These are phyloP conservation scores for Musa beccarii DNA, from an alignment of 176 grass and related monocot genomes.

Conservation along the genomic window DNA sequence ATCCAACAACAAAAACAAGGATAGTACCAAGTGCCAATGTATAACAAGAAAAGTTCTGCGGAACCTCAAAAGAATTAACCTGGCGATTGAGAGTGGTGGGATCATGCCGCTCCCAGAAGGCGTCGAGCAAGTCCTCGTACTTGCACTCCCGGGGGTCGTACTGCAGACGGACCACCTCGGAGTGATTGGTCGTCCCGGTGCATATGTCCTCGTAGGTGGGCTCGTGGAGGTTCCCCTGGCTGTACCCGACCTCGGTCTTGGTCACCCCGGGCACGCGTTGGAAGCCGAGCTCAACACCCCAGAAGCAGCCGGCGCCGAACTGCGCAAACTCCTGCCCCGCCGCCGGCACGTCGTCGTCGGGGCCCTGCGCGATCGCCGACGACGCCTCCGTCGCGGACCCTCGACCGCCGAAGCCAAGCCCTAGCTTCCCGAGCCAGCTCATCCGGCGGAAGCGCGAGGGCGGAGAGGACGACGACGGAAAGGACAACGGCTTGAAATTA, in stretches of 20 bases:
- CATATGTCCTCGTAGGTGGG: slow-evolving; percentile 93
- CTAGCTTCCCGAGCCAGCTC: slow-evolving; percentile 97
- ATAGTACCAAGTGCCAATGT: neutral
- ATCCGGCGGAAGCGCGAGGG: slow-evolving; percentile 30
- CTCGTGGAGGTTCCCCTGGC: slow-evolving; percentile 76
- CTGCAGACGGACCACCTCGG: slow-evolving; percentile 89
- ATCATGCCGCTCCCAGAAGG: slow-evolving; percentile 75
- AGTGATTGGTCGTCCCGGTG: slow-evolving; percentile 66
- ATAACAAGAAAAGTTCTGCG: neutral
- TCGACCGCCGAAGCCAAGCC: slow-evolving; percentile 56
- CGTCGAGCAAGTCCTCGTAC: slow-evolving; percentile 70
- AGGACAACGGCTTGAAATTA: neutral
- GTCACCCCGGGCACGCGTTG: slow-evolving; percentile 83
- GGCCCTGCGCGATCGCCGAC: slow-evolving; percentile 70
- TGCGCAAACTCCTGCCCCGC: slow-evolving; percentile 77
- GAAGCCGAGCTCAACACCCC: slow-evolving; percentile 91
- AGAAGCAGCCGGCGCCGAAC: slow-evolving; percentile 94
- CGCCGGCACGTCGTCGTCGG: slow-evolving; percentile 73
- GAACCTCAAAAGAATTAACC: slow-evolving; percentile 24
- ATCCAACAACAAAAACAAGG: neutral
- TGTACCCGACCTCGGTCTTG: slow-evolving; percentile 86
- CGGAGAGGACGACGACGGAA: slow-evolving; percentile 8
- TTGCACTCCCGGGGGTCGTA: slow-evolving; percentile 69
- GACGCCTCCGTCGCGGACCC: slow-evolving; percentile 43
- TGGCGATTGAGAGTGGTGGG: slow-evolving; percentile 82